Base-by-base conservation (phyloP, 176 grass and related monocot species). In the Juncus effusus region DNA sequence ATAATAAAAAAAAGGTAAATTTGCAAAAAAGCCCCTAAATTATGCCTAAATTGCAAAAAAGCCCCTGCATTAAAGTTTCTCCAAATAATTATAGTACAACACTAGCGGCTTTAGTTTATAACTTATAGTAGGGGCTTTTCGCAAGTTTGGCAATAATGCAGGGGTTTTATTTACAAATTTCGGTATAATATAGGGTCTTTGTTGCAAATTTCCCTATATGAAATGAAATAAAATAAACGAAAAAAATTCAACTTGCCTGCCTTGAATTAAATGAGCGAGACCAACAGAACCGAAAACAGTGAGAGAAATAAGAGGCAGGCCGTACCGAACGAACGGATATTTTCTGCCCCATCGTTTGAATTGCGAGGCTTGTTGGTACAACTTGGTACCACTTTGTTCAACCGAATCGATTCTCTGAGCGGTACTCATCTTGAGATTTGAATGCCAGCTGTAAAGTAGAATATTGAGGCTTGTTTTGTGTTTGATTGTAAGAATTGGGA, bases 251-350 rank as follows among this genome's bases (percentile, higher is more conserved):
- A n/a, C 76, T 84, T 80, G 77, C 93, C 88, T 84, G 56, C 82
- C 88, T 64, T 89, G 85, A 84, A 97, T 81, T 60, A 97, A 85
- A 92, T 92, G 93, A 36, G 63, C 82, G 35, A 97, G 85, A 12
- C 85, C 85, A 0, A 92, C 72, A 2, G 85, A 87, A 40, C 93
- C 93, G 74, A 97, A 82, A n/a, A 97, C 88, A 6, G 93, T 89
- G 59, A 97, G 80, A 56, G 88, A 97, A 80, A 92, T 92, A 28
- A 97, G 80, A 7, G 94, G 85, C 64, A 92, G 19, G 1, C 88
- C 94, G 62, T 92, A 92, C 44, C 78, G 74, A 64, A 97, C 37
- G 55, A 97, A 97, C 60, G 88, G 94, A 70, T 89, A 69, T 60
- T 81, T 92, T 10, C 78, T 76, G 13, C 85, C 80, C 85, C 74